These are phyloP conservation scores for Stagonosporopsis chrysanthemi DNA, from an alignment of 2,329 filamentous ascomycete genomes.

Conservation along the genomic window DNA sequence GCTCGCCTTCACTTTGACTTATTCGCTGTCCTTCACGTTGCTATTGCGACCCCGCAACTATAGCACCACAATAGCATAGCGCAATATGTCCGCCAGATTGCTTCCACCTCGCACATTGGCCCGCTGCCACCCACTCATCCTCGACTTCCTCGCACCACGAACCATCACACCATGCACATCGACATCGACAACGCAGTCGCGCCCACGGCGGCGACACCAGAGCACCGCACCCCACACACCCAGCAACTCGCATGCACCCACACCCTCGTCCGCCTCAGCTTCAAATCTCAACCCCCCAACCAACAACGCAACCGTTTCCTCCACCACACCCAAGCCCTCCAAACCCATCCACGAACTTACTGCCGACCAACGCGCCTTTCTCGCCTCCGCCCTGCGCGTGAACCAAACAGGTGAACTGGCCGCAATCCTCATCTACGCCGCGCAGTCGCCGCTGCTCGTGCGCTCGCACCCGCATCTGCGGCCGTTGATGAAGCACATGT, in stretches of 20 bases:
- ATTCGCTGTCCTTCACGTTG: not conserved
- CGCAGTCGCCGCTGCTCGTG: conserved; percentile 83
- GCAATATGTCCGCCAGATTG: conserved; percentile 27
- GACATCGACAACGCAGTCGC: not conserved
- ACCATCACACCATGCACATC: conserved; percentile 19
- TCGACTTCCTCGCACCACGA: conserved; percentile 42
- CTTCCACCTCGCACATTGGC: conserved; percentile 27
- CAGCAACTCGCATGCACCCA: conserved; percentile 2
- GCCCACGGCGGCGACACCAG: conserved; percentile 16
- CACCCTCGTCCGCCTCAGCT: not conserved
- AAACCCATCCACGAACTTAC: conserved; percentile 39
- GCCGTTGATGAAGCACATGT: conserved; percentile 96
- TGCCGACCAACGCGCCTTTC: conserved; percentile 44
- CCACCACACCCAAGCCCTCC: conserved; percentile 7
- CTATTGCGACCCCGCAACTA: not conserved
- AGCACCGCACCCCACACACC: conserved; percentile 4
- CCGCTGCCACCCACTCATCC: conserved; percentile 24
- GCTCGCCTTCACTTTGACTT: conserved; percentile 1
- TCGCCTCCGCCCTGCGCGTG: conserved; percentile 72
- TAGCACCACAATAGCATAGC: not conserved
- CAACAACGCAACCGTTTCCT: conserved; percentile 16
- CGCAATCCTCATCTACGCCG: conserved; percentile 90
- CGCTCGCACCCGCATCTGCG: conserved; percentile 85
- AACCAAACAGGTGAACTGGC: conserved; percentile 99
- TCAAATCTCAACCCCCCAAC: conserved; percentile 4